These are phyloP conservation scores for Boletus sp. DNA, from an alignment of 768 basidiomycete genomes.

Conservation along the genomic window DNA sequence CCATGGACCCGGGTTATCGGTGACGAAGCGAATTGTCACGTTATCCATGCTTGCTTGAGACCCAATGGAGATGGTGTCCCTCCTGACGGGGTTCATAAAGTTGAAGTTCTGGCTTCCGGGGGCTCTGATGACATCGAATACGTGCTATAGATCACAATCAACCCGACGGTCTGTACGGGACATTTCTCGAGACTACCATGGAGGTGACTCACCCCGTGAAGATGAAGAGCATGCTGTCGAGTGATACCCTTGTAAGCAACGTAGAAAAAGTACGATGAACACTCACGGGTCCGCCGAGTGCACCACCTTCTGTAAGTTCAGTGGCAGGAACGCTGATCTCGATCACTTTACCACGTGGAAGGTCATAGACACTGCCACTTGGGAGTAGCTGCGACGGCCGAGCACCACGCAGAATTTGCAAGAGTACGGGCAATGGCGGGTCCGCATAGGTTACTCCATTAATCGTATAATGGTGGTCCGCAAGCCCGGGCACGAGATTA, in stretches of 20 bases:
- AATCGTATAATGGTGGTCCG: background rate
- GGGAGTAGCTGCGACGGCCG: constrained; percentile 13
- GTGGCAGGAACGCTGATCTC: constrained; percentile 20
- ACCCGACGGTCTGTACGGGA: background rate
- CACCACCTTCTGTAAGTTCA: constrained; percentile 12
- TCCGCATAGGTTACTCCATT: constrained; percentile 4
- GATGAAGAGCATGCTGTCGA: constrained; percentile 21
- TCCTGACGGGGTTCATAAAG: constrained; percentile 46
- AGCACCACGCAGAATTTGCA: constrained; percentile 24
- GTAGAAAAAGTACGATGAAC: background rate
- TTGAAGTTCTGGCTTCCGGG: constrained; percentile 39
- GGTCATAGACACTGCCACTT: constrained; percentile 10
- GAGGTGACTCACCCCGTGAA: constrained; percentile 17
- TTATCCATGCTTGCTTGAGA: constrained; percentile 31
- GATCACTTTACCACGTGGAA: constrained; percentile 14
- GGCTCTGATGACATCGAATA: constrained; percentile 40
- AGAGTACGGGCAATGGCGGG: constrained; percentile 18
- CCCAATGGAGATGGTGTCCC: constrained; percentile 46
- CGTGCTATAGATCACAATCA: constrained; percentile 29
- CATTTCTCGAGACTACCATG: background rate
- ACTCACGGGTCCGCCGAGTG: constrained; percentile 33
- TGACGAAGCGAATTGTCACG: constrained; percentile 59
- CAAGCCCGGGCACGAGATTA: constrained; percentile 12
- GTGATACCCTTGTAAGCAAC: background rate
- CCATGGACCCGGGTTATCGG: constrained; percentile 51